Base-by-base conservation (phyloP, 1,284 basidiomycete genomes). In the Boletus holoroseus region DNA sequence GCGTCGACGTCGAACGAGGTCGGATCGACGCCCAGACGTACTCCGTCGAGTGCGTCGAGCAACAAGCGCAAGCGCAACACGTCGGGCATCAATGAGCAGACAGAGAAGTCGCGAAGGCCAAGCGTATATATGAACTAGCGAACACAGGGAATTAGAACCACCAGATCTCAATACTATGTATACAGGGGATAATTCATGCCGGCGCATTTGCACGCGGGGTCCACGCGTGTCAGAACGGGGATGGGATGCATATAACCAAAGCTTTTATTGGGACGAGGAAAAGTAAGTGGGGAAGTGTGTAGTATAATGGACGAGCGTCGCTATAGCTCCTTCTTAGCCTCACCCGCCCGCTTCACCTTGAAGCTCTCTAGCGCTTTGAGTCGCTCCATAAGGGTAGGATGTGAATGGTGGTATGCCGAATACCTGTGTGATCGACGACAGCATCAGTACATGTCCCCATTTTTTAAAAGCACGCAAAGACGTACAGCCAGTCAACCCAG, bases 401-500 rank as follows among this genome's bases (percentile, higher is more conserved):
- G 93, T 44, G 88, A 92, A 70, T 94, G 90, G 66, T 94, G 90
- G 63, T 92, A 94, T 28, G 90, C 88, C 47, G 91, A 94, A 71
- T 93, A 94, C 55, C 83, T 87, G 57, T 43, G 3, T 48, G 15
- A 54, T 28, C 18, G 22, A 22, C 24, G 27, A 15, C 12, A 2
- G 3, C 30, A 44, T 56, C 18, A 61, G 34, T 5, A 5, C 7
- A 11, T 27, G 5, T 5, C 11, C 12, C 5, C 3, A 4, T 15
- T 4, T 20, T 37, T 20, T 36, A 7, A 35, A 3, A 16, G 15
- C 4, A 12, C 12, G n/a, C 9, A 12, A 37, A n/a, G 26, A 54
- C 84, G 66, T 58, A 90, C 79, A 94, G 69, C 87, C 86, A 89
- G 68, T 94, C 91, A 22, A 89, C 89, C 84, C 91, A 91, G 40